phyloP scores from a whole-genome alignment of 192 early-diverging fungal species.

The Pecoramyces ruminantium region DNA sequence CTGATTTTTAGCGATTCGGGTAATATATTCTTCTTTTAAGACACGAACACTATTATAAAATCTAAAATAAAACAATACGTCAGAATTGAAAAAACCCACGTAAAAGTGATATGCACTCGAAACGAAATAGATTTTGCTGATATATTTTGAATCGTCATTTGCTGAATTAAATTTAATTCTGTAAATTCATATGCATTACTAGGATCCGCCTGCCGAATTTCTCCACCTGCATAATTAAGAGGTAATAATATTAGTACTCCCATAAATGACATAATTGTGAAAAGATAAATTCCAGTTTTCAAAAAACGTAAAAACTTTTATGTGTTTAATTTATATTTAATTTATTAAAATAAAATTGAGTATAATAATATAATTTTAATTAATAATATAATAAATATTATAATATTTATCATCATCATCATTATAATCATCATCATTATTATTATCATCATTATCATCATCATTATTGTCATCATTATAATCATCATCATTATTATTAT shows the following conservation, averaged over 20 bases:
- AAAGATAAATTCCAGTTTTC: constrained; percentile 18
- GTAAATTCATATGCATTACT: constrained; percentile 3
- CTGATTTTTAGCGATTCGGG: constrained; percentile 19
- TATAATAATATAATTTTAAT: too few species aligned
- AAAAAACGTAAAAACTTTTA: constrained; percentile 29
- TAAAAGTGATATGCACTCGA: constrained; percentile 22
- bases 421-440: too few species aligned
- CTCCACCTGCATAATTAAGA: constrained; percentile 16
- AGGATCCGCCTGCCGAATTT: constrained; percentile 7
- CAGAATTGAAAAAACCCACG: constrained; percentile 28
- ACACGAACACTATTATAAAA: constrained; percentile 23
- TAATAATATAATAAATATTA: too few species aligned
- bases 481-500: too few species aligned
- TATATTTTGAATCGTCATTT: constrained; percentile 26
- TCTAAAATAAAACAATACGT: constrained; percentile 22
- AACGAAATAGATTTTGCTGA: constrained; percentile 15
- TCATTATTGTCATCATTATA: too few species aligned
- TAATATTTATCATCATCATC: too few species aligned
- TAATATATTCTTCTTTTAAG: constrained; percentile 19
- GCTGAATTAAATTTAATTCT: constrained; percentile 10
- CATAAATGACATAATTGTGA: constrained; percentile 16
- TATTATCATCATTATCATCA: too few species aligned
- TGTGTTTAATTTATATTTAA: too few species aligned
- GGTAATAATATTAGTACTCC: constrained; percentile 22
- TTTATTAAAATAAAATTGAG: too few species aligned